Percentiles rank a stretch among this genome's conserved stretches.
These are phyloP conservation scores for Onygenales sp. DNA, from an alignment of 2,329 filamentous ascomycete genomes.

Conservation along the genomic window DNA sequence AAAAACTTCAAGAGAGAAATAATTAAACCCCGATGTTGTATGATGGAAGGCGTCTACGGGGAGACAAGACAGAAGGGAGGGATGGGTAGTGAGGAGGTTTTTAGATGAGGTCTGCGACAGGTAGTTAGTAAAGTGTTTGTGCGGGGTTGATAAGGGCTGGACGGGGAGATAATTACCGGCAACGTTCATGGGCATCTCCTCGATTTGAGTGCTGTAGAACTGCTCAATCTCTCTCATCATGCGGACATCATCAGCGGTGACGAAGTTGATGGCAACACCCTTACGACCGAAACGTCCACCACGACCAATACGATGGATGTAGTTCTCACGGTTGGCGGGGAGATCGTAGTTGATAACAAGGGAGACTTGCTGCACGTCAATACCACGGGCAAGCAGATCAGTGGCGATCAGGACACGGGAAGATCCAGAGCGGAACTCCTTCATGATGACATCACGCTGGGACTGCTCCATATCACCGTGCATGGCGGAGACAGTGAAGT, in stretches of 20 bases:
- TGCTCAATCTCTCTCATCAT: conserved; percentile 99
- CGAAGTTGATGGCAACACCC: conserved; percentile 99
- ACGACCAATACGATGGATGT: conserved; percentile 99
- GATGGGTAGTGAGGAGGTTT: conserved; percentile 20
- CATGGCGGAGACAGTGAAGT: conserved; percentile 99
- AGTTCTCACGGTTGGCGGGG: conserved; percentile 98
- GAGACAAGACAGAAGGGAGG: conserved; percentile 8
- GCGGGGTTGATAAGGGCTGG: conserved; percentile 3
- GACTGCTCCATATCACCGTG: conserved; percentile 98
- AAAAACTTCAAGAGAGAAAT: not conserved
- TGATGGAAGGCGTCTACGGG: not conserved
- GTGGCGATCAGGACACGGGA: conserved; percentile 98
- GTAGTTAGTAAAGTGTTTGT: conserved; percentile 9
- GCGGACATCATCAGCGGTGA: conserved; percentile 95
- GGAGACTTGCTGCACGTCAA: conserved; percentile 98
- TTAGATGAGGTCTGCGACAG: conserved; percentile 34
- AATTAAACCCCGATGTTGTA: not conserved
- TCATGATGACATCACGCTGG: conserved; percentile 99
- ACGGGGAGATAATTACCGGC: conserved; percentile 38
- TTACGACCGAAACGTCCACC: conserved; percentile 99
- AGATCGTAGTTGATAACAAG: conserved; percentile 99
- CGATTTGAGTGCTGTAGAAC: conserved; percentile 99
- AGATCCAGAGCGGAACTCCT: conserved; percentile 98
- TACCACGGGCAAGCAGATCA: conserved; percentile 95
- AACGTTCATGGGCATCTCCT: conserved; percentile 99